Base-by-base conservation (phyloP, 352 stramenopile species). In the Phytophthora hybrid region DNA sequence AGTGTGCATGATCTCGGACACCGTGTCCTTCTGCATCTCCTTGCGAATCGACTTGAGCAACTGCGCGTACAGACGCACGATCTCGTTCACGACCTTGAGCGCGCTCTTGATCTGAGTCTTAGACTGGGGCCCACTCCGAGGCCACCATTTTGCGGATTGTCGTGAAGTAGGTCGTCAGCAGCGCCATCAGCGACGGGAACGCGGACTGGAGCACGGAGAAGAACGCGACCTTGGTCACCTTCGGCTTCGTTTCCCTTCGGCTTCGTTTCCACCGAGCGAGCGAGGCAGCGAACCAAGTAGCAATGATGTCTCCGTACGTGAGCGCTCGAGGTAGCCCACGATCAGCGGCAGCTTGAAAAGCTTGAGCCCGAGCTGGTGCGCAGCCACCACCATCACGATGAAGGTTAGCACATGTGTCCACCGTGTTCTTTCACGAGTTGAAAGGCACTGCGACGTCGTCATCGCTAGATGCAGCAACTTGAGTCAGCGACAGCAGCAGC, bases 1-100 rank as follows among this genome's bases (percentile, higher is more conserved):
- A 18, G 87, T 82, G 47, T 74, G 79, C 78, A 95, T 93, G 54
- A 94, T 84, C 21, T 90, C 83, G 1, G 75, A 78, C 21, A 95
- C 85, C 0, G 73, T 85, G 0, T 93, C 85, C 61, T 92, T 94
- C 19, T 84, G 84, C 84, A 95, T 93, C 67, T 95, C 87, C 74
- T 93, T 93, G 3, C 88, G 88, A 26, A 95, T 86, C 6, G 88
- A 93, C 58, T 93, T 90, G 31, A 95, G 82, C 44, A 94, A 47
- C 31, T 95, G 87, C 5, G 85, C 85, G 44, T 95, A 94, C 23
- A 94, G 62, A 52, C 86, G 82, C 44, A 94, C 79, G 49, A 94
- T 90, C 56, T 93, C 88, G 68, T 93, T 92, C n/a, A 93, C 81
- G 6, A 93, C 87, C 63, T 89, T 88, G 16, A 94, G 80, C 6